Base-by-base conservation (phyloP, 192 early-diverging fungal species). In the Umbelopsis sp. region DNA sequence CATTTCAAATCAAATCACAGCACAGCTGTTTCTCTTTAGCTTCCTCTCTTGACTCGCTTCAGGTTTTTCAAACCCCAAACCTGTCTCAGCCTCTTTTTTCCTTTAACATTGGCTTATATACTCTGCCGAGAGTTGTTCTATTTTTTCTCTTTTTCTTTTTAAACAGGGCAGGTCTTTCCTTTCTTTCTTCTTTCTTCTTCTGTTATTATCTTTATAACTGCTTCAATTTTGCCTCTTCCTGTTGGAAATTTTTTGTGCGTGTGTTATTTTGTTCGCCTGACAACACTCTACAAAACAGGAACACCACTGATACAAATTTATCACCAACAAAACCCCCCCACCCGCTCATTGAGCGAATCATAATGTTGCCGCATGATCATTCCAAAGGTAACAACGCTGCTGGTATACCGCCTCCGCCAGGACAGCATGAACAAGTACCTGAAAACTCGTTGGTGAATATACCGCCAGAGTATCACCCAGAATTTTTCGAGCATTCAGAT, bases 101-200 rank as follows among this genome's bases (percentile, higher is more conserved):
- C 37, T 41, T 41, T 41, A 41, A 41, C 37, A 41, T 41, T 41
- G 37, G 37, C 37, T 41, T 41, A 41, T 41, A 41, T 41, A 41
- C 48, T 49, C 48, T 21, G 18, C 48, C 48, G 18, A 49, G 20
- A 67, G 46, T 52, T 33, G 27, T 52, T 45, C 30, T 41, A 22
- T 50, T 53, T 69, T 52, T 21, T 13, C 11, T 52, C 52, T 69
- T 51, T 69, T 58, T 53, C 35, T 46, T 16, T 55, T 51, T 51
- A n/a, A 51, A 51, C 50, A 51, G 33, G n/a, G 22, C 68, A 35
- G 30, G 20, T 69, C 8, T 45, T 23, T 51, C 23, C 53, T 46
- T 70, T 58, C 41, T 52, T 58, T 58, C 45, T 27, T 45, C 25
- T 18, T 46, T 70, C 23, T n/a, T 69, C 41, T 35, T 15, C 30